These are phyloP conservation scores for Cladorrhinum sp. DNA, from an alignment of 2,329 filamentous ascomycete species.

Conservation along the genomic window DNA sequence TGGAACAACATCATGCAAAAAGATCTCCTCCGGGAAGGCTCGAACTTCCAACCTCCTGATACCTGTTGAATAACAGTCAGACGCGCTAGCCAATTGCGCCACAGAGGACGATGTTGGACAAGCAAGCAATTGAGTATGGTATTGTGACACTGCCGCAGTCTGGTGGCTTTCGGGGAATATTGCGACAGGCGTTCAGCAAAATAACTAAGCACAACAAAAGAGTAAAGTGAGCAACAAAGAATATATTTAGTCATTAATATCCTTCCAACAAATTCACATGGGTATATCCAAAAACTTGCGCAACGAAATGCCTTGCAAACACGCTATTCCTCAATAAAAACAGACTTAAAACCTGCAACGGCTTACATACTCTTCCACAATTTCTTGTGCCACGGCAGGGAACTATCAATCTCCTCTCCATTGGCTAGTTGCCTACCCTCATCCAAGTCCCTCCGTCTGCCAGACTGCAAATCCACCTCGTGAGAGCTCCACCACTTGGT, in stretches of 20 bases:
- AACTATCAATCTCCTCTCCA: constrained; percentile 17
- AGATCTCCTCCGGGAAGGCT: constrained; percentile 24
- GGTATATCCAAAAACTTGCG: not conserved
- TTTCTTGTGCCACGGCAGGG: constrained; percentile 42
- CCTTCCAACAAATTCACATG: not conserved
- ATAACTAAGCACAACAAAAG: too few species aligned
- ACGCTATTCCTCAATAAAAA: not conserved
- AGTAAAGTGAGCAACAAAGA: not conserved
- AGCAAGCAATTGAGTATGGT: not conserved
- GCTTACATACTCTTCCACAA: constrained; percentile 29
- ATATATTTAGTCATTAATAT: not conserved
- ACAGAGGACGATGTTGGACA: constrained; percentile 32
- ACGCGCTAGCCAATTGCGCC: constrained; percentile 57
- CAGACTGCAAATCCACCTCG: constrained; percentile 56
- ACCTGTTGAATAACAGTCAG: constrained; percentile 50
- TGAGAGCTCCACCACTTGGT: constrained; percentile 48
- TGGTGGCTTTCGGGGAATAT: too few species aligned
- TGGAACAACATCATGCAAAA: not conserved
- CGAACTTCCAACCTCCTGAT: constrained; percentile 31
- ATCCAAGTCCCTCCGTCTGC: constrained; percentile 54
- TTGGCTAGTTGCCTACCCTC: constrained; percentile 35
- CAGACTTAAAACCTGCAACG: not conserved
- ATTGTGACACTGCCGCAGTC: too few species aligned
- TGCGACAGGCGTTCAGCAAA: too few species aligned
- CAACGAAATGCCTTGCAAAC: not conserved